Conservation (phyloP, 2,329 filamentous ascomycete genomes). For the Emmonsia crescens region DNA sequence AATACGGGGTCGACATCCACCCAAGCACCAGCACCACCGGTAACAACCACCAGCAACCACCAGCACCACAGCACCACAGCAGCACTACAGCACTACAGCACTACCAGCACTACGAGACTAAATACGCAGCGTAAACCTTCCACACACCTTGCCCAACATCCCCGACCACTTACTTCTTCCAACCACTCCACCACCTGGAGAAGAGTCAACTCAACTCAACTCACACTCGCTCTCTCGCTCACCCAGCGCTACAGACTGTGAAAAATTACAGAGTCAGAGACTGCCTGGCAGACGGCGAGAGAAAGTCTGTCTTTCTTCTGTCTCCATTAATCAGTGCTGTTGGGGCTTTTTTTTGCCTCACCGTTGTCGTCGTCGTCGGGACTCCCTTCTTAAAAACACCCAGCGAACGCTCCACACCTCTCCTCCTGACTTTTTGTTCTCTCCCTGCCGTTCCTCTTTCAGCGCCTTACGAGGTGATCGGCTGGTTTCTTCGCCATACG, state of each 20-base stretch:
- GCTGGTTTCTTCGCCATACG: background rate
- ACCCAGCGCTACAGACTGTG: background rate
- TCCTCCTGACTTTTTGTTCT: background rate
- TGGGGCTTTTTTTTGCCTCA: background rate
- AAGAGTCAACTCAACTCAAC: background rate
- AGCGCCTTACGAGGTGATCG: slow-evolving; percentile 1
- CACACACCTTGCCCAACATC: background rate
- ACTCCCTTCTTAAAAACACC: too few species aligned
- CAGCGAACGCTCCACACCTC: background rate
- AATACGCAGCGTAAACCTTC: background rate
- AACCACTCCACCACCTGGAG: background rate
- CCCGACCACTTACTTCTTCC: background rate
- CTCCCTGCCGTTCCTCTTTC: background rate
- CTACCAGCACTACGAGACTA: background rate
- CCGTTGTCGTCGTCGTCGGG: background rate
- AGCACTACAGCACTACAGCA: background rate
- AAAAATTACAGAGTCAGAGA: background rate
- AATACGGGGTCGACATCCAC: background rate
- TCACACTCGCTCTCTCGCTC: background rate
- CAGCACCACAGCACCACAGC: background rate
- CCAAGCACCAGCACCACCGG: background rate
- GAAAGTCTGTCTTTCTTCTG: background rate
- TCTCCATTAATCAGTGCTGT: background rate
- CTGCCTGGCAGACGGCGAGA: background rate
- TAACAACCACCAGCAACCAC: background rate